These are phyloP conservation scores for Malassezia psittaci DNA, from an alignment of 1,284 basidiomycete species.

Conservation along the genomic window DNA sequence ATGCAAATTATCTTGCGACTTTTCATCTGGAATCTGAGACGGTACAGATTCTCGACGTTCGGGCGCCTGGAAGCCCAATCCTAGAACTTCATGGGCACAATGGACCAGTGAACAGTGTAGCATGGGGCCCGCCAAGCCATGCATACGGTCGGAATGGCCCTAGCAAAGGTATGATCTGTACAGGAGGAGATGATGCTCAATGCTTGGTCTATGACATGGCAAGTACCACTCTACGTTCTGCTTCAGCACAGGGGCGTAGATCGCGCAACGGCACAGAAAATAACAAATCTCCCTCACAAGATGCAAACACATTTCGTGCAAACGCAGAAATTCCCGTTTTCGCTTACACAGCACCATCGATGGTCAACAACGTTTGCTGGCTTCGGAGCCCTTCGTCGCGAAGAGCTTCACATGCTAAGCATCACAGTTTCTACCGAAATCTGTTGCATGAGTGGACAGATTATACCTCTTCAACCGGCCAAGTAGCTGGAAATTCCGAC, in stretches of 20 bases:
- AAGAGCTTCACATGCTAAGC: constrained; percentile 21
- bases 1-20: constrained; percentile 47
- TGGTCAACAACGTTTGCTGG: constrained; percentile 47
- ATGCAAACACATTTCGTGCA: constrained; percentile 28
- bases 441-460: constrained; percentile 46
- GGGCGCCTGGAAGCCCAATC: constrained; percentile 44
- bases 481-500: constrained; percentile 14
- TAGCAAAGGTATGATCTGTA: constrained; percentile 47
- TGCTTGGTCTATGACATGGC: constrained; percentile 46
- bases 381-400: constrained; percentile 25
- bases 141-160: constrained; percentile 28
- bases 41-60: constrained; percentile 46
- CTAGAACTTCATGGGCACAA: constrained; percentile 44
- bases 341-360: constrained; percentile 37
- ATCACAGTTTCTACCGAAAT: constrained; percentile 24
- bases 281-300: constrained; percentile 16
- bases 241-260: constrained; percentile 40
- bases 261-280: constrained; percentile 32
- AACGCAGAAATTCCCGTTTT: constrained; percentile 41
- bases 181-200: constrained; percentile 43
- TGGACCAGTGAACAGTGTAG: constrained; percentile 40
- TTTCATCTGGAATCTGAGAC: constrained; percentile 44
- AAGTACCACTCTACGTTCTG: constrained; percentile 37
- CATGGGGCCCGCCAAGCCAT: constrained; percentile 43
- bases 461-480: constrained; percentile 19